Conservation (phyloP, 257 asterid genomes). For the Ligustrum vulgare region DNA sequence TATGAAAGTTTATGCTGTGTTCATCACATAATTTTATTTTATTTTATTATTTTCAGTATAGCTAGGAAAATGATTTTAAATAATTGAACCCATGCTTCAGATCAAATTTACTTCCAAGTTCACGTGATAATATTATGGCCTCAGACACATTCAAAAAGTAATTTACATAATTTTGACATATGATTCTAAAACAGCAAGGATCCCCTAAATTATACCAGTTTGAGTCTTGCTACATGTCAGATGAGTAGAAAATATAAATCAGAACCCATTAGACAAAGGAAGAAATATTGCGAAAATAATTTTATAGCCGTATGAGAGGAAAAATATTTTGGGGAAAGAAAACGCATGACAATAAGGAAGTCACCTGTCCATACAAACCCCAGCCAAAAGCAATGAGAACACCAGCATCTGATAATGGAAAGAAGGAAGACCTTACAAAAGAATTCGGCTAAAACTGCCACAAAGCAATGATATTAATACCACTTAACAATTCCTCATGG, state of each 20-base stretch:
- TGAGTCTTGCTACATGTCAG: not conserved
- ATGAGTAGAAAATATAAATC: not conserved
- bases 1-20: not conserved
- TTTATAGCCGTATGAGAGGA: not conserved
- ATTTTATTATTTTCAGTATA: not conserved
- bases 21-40: not conserved
- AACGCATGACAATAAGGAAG: not conserved
- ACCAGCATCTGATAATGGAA: conserved; percentile 54
- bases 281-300: not conserved
- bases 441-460: not conserved
- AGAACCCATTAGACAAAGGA: not conserved
- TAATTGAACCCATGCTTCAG: not conserved
- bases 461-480: not conserved
- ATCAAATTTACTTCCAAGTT: not conserved
- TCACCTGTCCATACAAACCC: conserved; percentile 80
- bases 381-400: conserved; percentile 76
- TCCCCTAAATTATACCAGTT: not conserved
- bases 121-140: not conserved
- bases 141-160: not conserved
- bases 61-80: not conserved
- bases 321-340: conserved; percentile 14
- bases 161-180: not conserved
- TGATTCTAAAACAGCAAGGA: conserved; percentile 7
- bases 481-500: not conserved
- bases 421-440: conserved; percentile 15